Base-by-base conservation (phyloP, 345 rosid species). In the Murraya paniculata region DNA sequence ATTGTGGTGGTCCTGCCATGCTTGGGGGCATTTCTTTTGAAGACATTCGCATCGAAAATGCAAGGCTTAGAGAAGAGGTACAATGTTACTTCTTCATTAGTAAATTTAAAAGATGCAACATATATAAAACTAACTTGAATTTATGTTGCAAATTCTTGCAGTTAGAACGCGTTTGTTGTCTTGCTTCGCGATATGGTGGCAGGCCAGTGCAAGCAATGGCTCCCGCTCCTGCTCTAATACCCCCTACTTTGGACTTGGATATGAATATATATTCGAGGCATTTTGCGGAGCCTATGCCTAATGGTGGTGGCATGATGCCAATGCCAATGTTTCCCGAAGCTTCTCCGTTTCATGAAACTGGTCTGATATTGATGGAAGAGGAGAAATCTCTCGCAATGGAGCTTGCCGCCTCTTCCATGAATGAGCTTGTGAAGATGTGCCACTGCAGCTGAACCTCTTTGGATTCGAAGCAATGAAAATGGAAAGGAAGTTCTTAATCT, bases 11-110 rank as follows among this genome's bases (percentile, higher is more conserved):
- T 35, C 93, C 91, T 0, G 85, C 90, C 19, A 84, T 92, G n/a
- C 80, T 89, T 22, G 97, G 97, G 1, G 93, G 87, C 21, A 78
- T 91, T 75, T 82, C 92, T 55, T 91, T 89, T 48, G 93, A 93
- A 58, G 97, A 95, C 22, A 84, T 93, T 79, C 97, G 91, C 38
- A 83, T 92, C 0, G 99, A 95, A 77, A 94, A 95, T 83, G 92
- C 94, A 14, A 85, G 95, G 16, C 97, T 93, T 72, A 89, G 93
- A 77, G 97, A 95, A 69, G 96, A 93, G 97, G 99, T 93, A 78
- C 19, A 55, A 19, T 35, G 5, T 53, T 53, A 3, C 5, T 45
- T 45, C 18, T 45, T 45, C 50, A 45, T 13, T 45, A 45, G 16
- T 45, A 45, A 45, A 45, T 45, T 45, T 45, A 13, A 45, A 11